phyloP scores from a whole-genome alignment of 1,284 basidiomycete genomes.

The Mrakiaceae sp. region DNA sequence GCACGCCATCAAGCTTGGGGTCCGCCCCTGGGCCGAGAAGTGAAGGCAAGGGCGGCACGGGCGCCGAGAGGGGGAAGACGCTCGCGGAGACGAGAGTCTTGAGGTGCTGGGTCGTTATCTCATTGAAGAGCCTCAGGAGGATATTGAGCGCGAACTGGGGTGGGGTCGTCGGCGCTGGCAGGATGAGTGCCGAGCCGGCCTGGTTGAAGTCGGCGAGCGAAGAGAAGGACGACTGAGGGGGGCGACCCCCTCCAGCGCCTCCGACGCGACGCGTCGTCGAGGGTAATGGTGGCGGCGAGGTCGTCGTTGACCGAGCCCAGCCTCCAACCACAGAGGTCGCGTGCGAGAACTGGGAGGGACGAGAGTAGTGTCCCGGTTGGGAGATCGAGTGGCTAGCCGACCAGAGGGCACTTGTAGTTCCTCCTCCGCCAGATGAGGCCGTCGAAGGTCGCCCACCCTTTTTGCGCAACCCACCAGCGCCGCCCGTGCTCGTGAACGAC shows the following conservation, averaged over 20 bases:
- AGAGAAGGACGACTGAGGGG: background rate
- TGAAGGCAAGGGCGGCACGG: background rate
- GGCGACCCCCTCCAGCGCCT: background rate
- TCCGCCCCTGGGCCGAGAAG: conserved; percentile 11
- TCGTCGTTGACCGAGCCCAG: conserved; percentile 2
- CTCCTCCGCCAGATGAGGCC: conserved; percentile 1
- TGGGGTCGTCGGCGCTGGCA: conserved; percentile 9
- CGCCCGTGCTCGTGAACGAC: background rate
- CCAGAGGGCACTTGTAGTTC: too few relatives aligned
- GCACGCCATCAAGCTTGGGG: conserved; percentile 10
- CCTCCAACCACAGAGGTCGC: background rate
- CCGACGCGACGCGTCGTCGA: background rate
- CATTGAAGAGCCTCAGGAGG: conserved; percentile 23
- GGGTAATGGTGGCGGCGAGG: conserved; percentile 10
- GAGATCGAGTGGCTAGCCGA: too few relatives aligned
- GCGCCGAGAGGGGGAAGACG: background rate
- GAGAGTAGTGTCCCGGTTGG: too few relatives aligned
- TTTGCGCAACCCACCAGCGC: too few relatives aligned
- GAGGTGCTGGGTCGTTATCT: conserved; percentile 8
- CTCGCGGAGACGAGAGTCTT: conserved; percentile 5
- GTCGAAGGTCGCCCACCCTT: background rate
- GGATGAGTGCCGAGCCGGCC: conserved; percentile 6
- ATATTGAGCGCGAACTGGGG: conserved; percentile 15
- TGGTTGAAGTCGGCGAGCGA: background rate
- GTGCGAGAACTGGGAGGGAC: too few relatives aligned